These are phyloP conservation scores for Globisporangium spinosum DNA, from an alignment of 352 stramenopile species.

Conservation along the genomic window DNA sequence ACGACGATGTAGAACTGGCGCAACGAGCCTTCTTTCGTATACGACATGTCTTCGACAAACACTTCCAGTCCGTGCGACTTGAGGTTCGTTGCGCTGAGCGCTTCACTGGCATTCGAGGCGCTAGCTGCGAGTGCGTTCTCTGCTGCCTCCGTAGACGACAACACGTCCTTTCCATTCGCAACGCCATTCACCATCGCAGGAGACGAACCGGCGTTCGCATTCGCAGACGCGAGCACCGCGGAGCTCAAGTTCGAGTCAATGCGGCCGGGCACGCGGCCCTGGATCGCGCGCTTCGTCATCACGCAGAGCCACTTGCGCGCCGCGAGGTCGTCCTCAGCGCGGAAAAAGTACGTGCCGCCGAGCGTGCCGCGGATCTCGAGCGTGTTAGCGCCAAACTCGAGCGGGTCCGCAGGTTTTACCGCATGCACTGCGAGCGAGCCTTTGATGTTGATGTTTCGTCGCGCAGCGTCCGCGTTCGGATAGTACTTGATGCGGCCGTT, in stretches of 20 bases:
- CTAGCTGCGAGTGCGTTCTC: slow-evolving; percentile 13
- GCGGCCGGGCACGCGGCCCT: slow-evolving; percentile 57
- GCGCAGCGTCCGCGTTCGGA: slow-evolving; percentile 69
- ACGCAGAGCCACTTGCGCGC: slow-evolving; percentile 79
- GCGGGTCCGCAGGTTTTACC: slow-evolving; percentile 66
- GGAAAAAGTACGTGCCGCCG: slow-evolving; percentile 80
- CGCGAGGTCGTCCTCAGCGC: slow-evolving; percentile 70
- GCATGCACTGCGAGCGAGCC: slow-evolving; percentile 70
- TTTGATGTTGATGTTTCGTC: slow-evolving; percentile 77
- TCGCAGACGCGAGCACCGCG: slow-evolving; percentile 22
- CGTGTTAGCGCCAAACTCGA: slow-evolving; percentile 73
- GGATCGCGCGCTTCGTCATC: slow-evolving; percentile 78
- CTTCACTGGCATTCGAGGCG: background rate
- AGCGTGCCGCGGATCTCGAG: slow-evolving; percentile 72
- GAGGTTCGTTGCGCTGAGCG: slow-evolving; percentile 26
- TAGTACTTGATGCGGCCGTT: slow-evolving; percentile 80
- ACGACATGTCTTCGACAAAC: slow-evolving; percentile 68
- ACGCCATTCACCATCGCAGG: background rate
- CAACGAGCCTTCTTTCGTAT: slow-evolving; percentile 65
- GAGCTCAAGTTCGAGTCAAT: slow-evolving; percentile 55
- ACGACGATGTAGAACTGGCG: slow-evolving; percentile 83
- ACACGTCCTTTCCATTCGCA: background rate
- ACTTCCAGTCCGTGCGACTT: slow-evolving; percentile 67
- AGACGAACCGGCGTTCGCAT: background rate
- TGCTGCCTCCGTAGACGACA: slow-evolving; percentile 9